Base-by-base conservation (phyloP, 2,329 filamentous ascomycete genomes). In the Xylaria sp. region DNA sequence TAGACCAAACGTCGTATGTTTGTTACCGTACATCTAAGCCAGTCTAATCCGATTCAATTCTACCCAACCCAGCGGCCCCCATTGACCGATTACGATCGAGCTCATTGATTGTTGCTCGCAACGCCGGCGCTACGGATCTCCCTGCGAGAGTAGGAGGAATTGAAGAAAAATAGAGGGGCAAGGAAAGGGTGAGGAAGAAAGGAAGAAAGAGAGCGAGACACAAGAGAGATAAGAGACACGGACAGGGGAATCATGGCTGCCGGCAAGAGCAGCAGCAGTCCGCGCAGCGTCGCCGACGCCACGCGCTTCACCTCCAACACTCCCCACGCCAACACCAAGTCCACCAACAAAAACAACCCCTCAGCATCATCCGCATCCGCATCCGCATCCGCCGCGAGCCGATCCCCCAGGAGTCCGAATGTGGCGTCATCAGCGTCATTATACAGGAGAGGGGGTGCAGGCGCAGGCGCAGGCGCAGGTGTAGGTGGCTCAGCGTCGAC, bases 231-330 rank as follows among this genome's bases (percentile, higher is more conserved):
- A 43, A 43, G 41, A 15, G 39, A 23, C n/a, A 25, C 57, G 49
- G 31, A 36, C 12, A 13, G 33, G 9, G 54, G 39, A 18, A 63
- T 33, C 46, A 73, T 71, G 68, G 66, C 65, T 39, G 57, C 60
- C 62, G 15, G 68, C 64, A 74, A 72, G 52, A 76, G 63, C 62
- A 51, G 83, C 72, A 76, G 63, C 62, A 51, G 83, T 72, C 86
- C 91, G 69, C 90, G 91, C 78, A 92, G 89, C 82, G 90, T 92
- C 79, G 89, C 88, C 75, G 92, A 94, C 80, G 92, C 93, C 74
- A 96, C 93, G 76, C 90, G 92, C 78, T 96, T 92, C 81, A 92
- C 90, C 18, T 83, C 89, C 31, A 91, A 89, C 20, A 89, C 86
- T 69, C 90, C 90, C 43, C 92, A 94, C 82, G 92, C 91, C 75